Base-by-base conservation (phyloP, 1,284 basidiomycete genomes). In the Ustilago cynodontis region DNA sequence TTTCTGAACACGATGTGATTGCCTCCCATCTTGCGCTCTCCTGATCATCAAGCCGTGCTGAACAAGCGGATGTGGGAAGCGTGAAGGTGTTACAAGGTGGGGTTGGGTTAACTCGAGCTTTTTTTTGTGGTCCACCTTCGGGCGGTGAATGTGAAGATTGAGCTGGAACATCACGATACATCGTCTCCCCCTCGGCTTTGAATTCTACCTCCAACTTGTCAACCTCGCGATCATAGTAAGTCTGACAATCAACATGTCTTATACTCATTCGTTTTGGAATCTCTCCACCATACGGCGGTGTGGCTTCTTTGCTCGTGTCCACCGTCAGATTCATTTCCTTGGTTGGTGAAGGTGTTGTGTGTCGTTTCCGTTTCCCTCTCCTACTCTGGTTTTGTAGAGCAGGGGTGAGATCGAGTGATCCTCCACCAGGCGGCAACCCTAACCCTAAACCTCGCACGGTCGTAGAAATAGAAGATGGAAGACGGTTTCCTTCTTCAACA, bases 181-280 rank as follows among this genome's bases (percentile, higher is more conserved):
- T 47, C 4, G 43, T n/a, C 13, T 33, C 55, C n/a, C 9, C 22
- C 29, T 51, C 47, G 7, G 33, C 45, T 31, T 50, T n/a, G n/a
- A n/a, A n/a, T n/a, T n/a, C 22, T 7, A 10, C 58, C 50, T 69
- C 53, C 11, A 71, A 24, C 33, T 22, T 41, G 4, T 24, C 56
- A 16, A 63, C 1, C 31, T 60, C 37, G 0, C 24, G 14, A 14
- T 72, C 64, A 51, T 72, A 72, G 45, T 55, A 72, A 20, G 45
- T n/a, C n/a, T 63, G 45, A 29, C 70, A 72, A 24, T 72, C 70
- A 14, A 72, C 35, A 20, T 72, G 70, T 3, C 64, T 33, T 0
- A 72, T 47, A 11, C 20, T 10, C 18, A 72, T 35, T 6, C 60
- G 49, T 8, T 16, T 31, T 1, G 68, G 68, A 8, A 71, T 29